phyloP scores from a whole-genome alignment of 1,284 basidiomycete genomes.

The Trichosporon ovoides region DNA sequence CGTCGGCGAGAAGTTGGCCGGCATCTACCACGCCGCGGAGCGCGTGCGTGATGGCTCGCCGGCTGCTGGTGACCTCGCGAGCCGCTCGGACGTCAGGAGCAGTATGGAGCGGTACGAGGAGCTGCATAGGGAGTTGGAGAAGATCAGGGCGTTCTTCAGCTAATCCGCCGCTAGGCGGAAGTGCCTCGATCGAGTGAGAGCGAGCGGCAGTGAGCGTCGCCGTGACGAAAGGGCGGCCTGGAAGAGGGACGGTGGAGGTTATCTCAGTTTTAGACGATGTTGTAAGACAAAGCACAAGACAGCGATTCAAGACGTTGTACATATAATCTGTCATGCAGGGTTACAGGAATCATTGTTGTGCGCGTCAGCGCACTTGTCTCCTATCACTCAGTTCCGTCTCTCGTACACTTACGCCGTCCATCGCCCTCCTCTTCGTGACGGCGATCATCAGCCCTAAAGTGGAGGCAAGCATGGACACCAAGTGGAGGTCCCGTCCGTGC shows the following conservation, averaged over 20 bases:
- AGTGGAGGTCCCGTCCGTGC: too few species aligned
- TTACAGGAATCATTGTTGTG: too few species aligned
- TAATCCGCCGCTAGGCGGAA: too few species aligned
- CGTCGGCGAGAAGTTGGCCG: conserved; percentile 26
- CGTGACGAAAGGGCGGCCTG: too few species aligned
- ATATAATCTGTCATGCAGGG: conserved; percentile 3
- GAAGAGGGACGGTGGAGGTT: not conserved
- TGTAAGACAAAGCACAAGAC: conserved; percentile 5
- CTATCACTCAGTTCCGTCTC: too few species aligned
- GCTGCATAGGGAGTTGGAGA: conserved; percentile 39
- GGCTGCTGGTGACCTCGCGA: not conserved
- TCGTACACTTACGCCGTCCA: too few species aligned
- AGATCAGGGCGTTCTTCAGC: conserved; percentile 36
- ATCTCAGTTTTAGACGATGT: not conserved
- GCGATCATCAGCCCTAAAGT: too few species aligned
- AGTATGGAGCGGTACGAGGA: conserved; percentile 36
- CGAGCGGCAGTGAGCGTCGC: too few species aligned
- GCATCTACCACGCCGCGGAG: conserved; percentile 27
- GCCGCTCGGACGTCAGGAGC: conserved; percentile 21
- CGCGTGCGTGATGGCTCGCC: conserved; percentile 15
- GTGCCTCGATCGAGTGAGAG: too few species aligned
- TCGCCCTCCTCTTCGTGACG: too few species aligned
- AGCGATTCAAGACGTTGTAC: conserved; percentile 2
- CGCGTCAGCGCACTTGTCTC: too few species aligned
- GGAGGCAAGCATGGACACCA: too few species aligned